Percentiles rank a stretch among this genome's conserved stretches.
Evolutionary conservation across 805 yeast genomes (phyloP).

Genomic region (Kodamaea lidongshanica): DNA sequence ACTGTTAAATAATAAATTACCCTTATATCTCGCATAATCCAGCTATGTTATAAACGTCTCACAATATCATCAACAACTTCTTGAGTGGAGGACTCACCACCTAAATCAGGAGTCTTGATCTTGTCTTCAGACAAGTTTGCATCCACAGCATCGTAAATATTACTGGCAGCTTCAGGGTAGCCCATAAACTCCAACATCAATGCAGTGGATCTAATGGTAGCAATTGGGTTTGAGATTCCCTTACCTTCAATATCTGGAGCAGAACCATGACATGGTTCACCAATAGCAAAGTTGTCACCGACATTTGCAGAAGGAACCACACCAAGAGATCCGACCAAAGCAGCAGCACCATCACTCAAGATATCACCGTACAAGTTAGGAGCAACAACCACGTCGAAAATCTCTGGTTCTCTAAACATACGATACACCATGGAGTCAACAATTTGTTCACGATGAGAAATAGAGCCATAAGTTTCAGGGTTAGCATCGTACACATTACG

Average conservation of each 20-base stretch:
- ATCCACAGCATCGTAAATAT: conserved; percentile 90
- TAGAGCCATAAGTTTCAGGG: conserved; percentile 49
- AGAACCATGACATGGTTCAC: conserved; percentile 99
- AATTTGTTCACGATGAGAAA: conserved; percentile 86
- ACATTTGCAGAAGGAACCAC: conserved; percentile 98
- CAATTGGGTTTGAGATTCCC: conserved; percentile 93
- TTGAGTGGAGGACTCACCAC: conserved; percentile 82
- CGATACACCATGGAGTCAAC: conserved; percentile 99
- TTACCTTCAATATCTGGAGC: conserved; percentile 98
- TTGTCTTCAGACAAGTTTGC: conserved; percentile 78
- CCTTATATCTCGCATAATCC: too few species aligned
- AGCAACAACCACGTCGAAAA: conserved; percentile 96
- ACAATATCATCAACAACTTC: conserved; percentile 83
- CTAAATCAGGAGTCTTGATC: conserved; percentile 88
- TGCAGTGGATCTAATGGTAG: conserved; percentile 96
- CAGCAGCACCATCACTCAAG: conserved; percentile 96
- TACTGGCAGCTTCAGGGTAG: conserved; percentile 79
- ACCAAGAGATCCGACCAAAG: conserved; percentile 94
- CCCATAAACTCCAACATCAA: conserved; percentile 97
- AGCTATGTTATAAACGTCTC: conserved; percentile 29
- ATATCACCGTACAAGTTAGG: conserved; percentile 98
- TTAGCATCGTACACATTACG: conserved; percentile 53
- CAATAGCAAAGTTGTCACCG: conserved; percentile 92
- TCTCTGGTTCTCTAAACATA: conserved; percentile 96
- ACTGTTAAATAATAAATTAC: too few species aligned